Percentiles rank a stretch among this genome's conserved stretches.
Evolutionary conservation across 805 yeast species (phyloP).

Genomic region (Suhomyces faveliae): DNA sequence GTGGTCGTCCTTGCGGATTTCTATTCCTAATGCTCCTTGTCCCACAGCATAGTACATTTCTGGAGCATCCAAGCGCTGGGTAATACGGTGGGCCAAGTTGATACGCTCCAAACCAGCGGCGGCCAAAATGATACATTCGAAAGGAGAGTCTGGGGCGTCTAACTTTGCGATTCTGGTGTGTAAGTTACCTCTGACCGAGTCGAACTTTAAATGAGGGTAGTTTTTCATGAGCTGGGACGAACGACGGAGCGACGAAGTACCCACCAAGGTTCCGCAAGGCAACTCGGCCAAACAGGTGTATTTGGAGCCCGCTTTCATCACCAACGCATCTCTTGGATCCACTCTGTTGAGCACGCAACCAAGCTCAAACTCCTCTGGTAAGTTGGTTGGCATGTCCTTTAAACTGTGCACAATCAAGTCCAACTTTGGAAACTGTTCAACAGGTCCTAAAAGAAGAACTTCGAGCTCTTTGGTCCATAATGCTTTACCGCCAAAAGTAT

Average conservation of each 20-base stretch:
- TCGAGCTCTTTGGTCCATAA: slow-evolving; percentile 96
- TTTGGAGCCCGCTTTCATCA: slow-evolving; percentile 65
- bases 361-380: slow-evolving; percentile 86
- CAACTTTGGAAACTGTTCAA: slow-evolving; percentile 63
- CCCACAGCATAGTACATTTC: slow-evolving; percentile 96
- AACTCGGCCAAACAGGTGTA: slow-evolving; percentile 68
- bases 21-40: slow-evolving; percentile 97
- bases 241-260: slow-evolving; percentile 92
- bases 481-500: slow-evolving; percentile 94
- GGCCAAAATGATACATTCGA: slow-evolving; percentile 78
- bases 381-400: slow-evolving; percentile 86
- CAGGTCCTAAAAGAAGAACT: slow-evolving; percentile 60
- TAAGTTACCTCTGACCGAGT: slow-evolving; percentile 77
- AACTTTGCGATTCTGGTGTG: slow-evolving; percentile 80
- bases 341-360: slow-evolving; percentile 86
- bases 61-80: slow-evolving; percentile 64
- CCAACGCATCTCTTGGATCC: slow-evolving; percentile 91
- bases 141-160: slow-evolving; percentile 66
- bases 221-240: slow-evolving; percentile 83
- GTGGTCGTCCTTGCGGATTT: slow-evolving; percentile 71
- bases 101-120: slow-evolving; percentile 86
- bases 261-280: slow-evolving; percentile 84
- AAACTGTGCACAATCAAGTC: slow-evolving; percentile 92
- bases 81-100: slow-evolving; percentile 71
- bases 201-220: slow-evolving; percentile 74